Conservation (phyloP, 768 basidiomycete genomes). For the Termitomyces sp. region DNA sequence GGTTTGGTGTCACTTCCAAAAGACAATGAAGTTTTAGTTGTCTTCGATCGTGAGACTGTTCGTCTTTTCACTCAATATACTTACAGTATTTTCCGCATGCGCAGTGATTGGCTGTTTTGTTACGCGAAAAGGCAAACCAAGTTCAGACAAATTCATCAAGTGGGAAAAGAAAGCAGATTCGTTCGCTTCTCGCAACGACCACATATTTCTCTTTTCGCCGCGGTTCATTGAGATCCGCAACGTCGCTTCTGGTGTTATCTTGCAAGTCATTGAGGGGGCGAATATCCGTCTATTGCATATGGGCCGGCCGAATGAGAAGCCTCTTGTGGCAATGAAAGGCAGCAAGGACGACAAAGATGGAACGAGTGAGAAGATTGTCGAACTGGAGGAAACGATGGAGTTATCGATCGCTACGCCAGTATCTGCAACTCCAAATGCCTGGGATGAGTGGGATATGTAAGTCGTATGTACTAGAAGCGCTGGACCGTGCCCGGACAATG, state of each 20-base stretch:
- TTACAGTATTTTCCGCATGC: constrained; percentile 19
- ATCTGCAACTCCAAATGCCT: constrained; percentile 32
- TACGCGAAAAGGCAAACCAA: constrained; percentile 61
- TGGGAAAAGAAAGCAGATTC: constrained; percentile 73
- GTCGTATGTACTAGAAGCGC: background rate
- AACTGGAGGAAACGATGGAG: constrained; percentile 66
- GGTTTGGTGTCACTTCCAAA: constrained; percentile 45
- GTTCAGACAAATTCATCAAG: constrained; percentile 58
- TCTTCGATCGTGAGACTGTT: constrained; percentile 62
- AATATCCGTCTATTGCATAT: constrained; percentile 65
- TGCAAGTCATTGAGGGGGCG: constrained; percentile 75
- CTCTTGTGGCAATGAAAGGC: constrained; percentile 64
- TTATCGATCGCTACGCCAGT: constrained; percentile 31
- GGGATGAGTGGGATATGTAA: constrained; percentile 78
- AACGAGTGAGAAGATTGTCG: constrained; percentile 56
- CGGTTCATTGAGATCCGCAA: constrained; percentile 75
- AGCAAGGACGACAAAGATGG: constrained; percentile 51
- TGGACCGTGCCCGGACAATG: background rate
- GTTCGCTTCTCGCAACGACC: constrained; percentile 54
- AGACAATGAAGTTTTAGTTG: constrained; percentile 50
- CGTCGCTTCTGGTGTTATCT: constrained; percentile 56
- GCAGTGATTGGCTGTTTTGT: constrained; percentile 78
- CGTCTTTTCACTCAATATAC: constrained; percentile 1
- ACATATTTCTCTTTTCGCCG: constrained; percentile 68
- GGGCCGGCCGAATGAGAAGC: constrained; percentile 38